Conservation (phyloP, 2,329 filamentous ascomycete genomes). For the Hypoxylon rubiginosum region DNA sequence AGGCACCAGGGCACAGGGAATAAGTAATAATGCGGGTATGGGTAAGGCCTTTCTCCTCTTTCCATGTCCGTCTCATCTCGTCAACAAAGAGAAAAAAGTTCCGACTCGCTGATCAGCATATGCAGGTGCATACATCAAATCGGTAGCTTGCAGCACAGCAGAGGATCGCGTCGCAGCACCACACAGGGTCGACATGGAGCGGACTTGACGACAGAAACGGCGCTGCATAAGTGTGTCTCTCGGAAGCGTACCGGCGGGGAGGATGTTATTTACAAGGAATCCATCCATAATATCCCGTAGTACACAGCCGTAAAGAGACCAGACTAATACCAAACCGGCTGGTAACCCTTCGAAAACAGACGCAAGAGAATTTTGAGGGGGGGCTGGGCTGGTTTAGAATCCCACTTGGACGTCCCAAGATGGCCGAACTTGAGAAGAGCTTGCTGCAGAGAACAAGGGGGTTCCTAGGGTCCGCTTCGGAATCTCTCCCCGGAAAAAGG, state of each 20-base stretch:
- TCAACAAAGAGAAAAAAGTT: conserved; percentile 19
- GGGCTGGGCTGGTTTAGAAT: conserved; percentile 34
- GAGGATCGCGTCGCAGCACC: conserved; percentile 25
- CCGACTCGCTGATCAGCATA: conserved; percentile 26
- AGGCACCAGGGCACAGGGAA: conserved; percentile 29
- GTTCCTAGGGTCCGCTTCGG: conserved; percentile 34
- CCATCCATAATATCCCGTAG: conserved; percentile 20
- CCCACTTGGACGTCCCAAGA: conserved; percentile 24
- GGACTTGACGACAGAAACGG: conserved; percentile 30
- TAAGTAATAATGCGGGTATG: conserved; percentile 17
- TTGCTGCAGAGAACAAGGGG: conserved; percentile 29
- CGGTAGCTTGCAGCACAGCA: conserved; percentile 25
- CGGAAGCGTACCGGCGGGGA: conserved; percentile 29
- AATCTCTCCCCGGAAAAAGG: conserved; percentile 39
- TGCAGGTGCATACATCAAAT: conserved; percentile 23
- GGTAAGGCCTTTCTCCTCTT: background rate
- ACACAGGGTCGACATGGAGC: conserved; percentile 17
- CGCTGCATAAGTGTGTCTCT: conserved; percentile 21
- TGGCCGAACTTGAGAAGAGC: conserved; percentile 35
- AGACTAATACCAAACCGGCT: conserved; percentile 35
- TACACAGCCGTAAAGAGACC: conserved; percentile 1
- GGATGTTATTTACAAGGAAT: conserved; percentile 36
- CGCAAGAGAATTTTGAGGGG: conserved; percentile 11
- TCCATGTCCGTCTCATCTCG: conserved; percentile 19
- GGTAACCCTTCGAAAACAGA: conserved; percentile 23